Percentiles rank a stretch among this genome's conserved stretches.
These are phyloP conservation scores for Panus rudis DNA, from an alignment of 768 basidiomycete genomes.

Conservation along the genomic window DNA sequence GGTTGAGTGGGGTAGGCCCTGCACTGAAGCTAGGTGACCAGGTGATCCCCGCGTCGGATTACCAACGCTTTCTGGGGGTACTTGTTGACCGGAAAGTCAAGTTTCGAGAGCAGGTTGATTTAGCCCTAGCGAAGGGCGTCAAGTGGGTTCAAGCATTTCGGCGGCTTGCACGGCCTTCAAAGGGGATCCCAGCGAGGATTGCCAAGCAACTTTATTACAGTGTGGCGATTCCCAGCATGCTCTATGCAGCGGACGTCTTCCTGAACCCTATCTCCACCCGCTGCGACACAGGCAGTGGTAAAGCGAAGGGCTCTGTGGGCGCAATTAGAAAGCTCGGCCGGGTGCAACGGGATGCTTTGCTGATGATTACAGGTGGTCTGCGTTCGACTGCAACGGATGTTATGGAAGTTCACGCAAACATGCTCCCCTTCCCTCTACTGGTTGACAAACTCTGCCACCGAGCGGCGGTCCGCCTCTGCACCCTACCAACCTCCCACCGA, in stretches of 20 bases:
- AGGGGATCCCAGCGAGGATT: constrained; percentile 13
- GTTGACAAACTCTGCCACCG: constrained; percentile 11
- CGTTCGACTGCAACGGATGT: constrained; percentile 16
- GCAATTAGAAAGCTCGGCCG: constrained; percentile 7
- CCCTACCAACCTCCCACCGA: constrained; percentile 17
- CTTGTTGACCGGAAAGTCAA: constrained; percentile 22
- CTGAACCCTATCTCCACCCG: background rate
- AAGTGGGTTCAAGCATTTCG: constrained; percentile 15
- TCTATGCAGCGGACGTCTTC: constrained; percentile 26
- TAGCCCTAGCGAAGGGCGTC: constrained; percentile 17
- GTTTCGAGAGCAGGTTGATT: constrained; percentile 16
- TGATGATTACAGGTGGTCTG: constrained; percentile 19
- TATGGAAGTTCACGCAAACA: constrained; percentile 14
- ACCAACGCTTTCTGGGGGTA: constrained; percentile 30
- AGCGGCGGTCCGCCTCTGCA: constrained; percentile 11
- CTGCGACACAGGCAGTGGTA: too few species aligned
- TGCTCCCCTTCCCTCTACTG: constrained; percentile 13
- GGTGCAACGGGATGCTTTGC: constrained; percentile 17
- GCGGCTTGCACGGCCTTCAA: constrained; percentile 14
- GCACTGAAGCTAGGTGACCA: too few species aligned
- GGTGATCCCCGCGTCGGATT: too few species aligned
- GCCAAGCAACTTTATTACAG: constrained; percentile 21
- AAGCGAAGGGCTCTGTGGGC: background rate
- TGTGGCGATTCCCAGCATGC: constrained; percentile 22
- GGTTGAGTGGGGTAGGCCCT: too few species aligned